Base-by-base conservation (phyloP, 495 filamentous ascomycete genomes). In the Aspergillus bridgeri region DNA sequence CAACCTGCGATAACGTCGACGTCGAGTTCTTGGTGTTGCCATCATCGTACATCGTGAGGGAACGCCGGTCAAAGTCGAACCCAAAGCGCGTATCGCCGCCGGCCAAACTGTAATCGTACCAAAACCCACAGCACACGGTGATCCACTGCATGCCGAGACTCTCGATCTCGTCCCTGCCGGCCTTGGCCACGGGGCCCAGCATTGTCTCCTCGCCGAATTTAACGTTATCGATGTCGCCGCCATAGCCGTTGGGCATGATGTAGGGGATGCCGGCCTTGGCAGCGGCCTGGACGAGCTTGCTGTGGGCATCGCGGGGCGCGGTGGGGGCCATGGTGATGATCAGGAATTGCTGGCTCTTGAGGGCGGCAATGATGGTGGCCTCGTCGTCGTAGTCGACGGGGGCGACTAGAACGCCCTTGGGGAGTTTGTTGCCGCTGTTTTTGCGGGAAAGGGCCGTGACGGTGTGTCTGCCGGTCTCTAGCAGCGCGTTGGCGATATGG, bases 191-290 rank as follows among this genome's bases (percentile, higher is more conserved):
- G 27, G 63, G 63, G 0, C 65, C 67, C 3, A 64, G 42, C 38
- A 66, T 29, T 0, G 17, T 59, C 0, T 64, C 65, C 13, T 70
- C n/a, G 5, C 58, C 63, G 27, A 68, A 58, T 43, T 58, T 53
- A 20, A 51, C 24, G 42, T 70, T 33, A 0, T 59, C 62, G 50
- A 67, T 63, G 57, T 85, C 81, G 15, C 48, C 49, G 21, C 72
- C 80, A 48, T 71, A 89, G 33, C 75, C 75, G 63, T 87, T 88
- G 7, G 88, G 86, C 54, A 89, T 69, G 58, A 90, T 59, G 68
- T 83, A 89, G 2, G 71, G 71, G 2, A 90, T 79, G 20, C 79
- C 80, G 2, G 88, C 86, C 42, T 80, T 76, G 18, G 78, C 82
- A 2, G 88, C 88, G 3, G 86, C 87, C 9, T 75, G 62, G 60